These are phyloP conservation scores for Trichosporon ovoides DNA, from an alignment of 1,284 basidiomycete genomes.

Conservation along the genomic window DNA sequence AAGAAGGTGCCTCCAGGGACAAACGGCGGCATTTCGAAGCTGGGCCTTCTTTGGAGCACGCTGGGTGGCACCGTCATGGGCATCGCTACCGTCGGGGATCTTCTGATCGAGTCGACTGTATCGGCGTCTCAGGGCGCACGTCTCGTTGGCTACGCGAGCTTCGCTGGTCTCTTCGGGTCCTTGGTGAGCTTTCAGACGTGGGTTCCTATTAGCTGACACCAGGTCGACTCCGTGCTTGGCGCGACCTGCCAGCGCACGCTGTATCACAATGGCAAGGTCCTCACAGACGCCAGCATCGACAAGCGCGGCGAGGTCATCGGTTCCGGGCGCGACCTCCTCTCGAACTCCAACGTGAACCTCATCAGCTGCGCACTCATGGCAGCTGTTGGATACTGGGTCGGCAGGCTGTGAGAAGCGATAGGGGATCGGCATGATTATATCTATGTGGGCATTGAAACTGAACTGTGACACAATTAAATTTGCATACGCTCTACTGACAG, in stretches of 20 bases:
- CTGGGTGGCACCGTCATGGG: constrained; percentile 72
- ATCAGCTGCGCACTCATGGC: constrained; percentile 32
- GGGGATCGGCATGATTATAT: too few relatives aligned
- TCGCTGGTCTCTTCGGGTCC: constrained; percentile 68
- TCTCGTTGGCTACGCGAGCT: not conserved
- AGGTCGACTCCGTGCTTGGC: constrained; percentile 77
- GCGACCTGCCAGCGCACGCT: constrained; percentile 79
- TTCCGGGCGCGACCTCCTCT: constrained; percentile 62
- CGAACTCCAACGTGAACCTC: constrained; percentile 55
- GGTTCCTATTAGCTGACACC: constrained; percentile 6
- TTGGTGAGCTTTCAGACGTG: constrained; percentile 55
- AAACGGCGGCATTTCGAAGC: constrained; percentile 75
- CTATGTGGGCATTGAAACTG: too few relatives aligned
- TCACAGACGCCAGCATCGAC: constrained; percentile 57
- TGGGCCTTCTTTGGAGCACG: constrained; percentile 69
- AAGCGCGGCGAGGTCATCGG: constrained; percentile 56
- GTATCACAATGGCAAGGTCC: constrained; percentile 63
- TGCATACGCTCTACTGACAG: too few relatives aligned
- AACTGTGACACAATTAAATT: too few relatives aligned
- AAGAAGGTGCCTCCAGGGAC: constrained; percentile 76
- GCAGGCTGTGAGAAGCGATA: constrained; percentile 4
- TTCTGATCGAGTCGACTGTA: constrained; percentile 55
- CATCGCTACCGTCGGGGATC: constrained; percentile 55
- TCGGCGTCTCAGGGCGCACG: not conserved
- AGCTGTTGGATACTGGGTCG: constrained; percentile 31